phyloP scores from a whole-genome alignment of 805 yeast species.

The Cyberlindnera euphorbiae region DNA sequence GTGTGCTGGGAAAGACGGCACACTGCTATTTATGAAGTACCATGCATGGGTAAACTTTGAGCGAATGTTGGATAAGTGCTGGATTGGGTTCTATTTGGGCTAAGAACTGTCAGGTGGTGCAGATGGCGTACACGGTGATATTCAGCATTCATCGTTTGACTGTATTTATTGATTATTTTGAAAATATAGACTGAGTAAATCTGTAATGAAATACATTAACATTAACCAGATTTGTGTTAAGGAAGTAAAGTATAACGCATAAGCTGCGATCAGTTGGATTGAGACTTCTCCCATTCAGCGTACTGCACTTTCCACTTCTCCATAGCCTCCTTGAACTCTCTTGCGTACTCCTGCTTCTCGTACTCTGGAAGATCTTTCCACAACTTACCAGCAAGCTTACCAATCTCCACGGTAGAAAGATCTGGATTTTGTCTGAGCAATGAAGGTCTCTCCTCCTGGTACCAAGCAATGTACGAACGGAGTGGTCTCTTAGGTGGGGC shows the following conservation, averaged over 20 bases:
- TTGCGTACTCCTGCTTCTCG: slow-evolving; percentile 51
- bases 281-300: slow-evolving; percentile 34
- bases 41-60: slow-evolving; percentile 84
- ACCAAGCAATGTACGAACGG: slow-evolving; percentile 15
- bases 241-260: neutral
- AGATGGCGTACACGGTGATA: too few relatives aligned
- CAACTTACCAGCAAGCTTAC: slow-evolving; percentile 76
- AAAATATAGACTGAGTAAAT: too few relatives aligned
- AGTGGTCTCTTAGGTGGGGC: slow-evolving; percentile 25
- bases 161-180: slow-evolving; percentile 1
- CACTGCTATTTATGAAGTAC: slow-evolving; percentile 66
- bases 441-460: slow-evolving; percentile 8
- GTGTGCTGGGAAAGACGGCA: slow-evolving; percentile 83
- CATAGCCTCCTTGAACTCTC: slow-evolving; percentile 20
- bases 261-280: neutral
- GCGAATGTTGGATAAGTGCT: slow-evolving; percentile 70
- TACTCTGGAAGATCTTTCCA: slow-evolving; percentile 80
- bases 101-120: neutral
- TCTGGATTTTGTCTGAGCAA: slow-evolving; percentile 16
- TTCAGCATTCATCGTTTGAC: too few relatives aligned
- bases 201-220: too few relatives aligned
- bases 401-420: slow-evolving; percentile 26
- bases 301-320: slow-evolving; percentile 32
- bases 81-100: slow-evolving; percentile 50
- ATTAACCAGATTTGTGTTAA: too few relatives aligned